These are phyloP conservation scores for Apiospora hydei DNA, from an alignment of 2,329 filamentous ascomycete species.

Conservation along the genomic window DNA sequence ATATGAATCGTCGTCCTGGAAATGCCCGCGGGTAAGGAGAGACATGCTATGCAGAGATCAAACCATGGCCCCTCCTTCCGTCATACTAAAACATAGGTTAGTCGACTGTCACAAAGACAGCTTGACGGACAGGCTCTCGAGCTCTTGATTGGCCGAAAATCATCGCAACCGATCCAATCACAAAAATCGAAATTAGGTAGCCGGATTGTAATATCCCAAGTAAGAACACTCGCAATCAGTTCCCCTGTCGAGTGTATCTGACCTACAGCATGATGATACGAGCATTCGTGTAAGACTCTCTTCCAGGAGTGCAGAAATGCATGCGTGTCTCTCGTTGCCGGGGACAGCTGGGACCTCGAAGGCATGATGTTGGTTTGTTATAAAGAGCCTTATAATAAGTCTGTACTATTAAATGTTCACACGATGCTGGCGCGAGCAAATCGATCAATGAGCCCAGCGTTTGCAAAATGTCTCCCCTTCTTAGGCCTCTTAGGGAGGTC, in stretches of 20 bases:
- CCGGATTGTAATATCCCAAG: slow-evolving; percentile 7
- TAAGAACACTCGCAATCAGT: neutral
- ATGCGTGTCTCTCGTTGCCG: neutral
- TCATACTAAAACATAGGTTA: slow-evolving; percentile 21
- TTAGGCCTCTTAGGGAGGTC: neutral
- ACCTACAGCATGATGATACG: slow-evolving; percentile 2
- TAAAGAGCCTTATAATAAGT: neutral
- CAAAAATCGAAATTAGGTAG: slow-evolving; percentile 31
- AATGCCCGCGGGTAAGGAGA: slow-evolving; percentile 40
- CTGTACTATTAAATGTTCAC: neutral
- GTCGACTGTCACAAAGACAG: slow-evolving; percentile 27
- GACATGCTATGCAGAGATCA: slow-evolving; percentile 42
- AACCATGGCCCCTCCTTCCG: slow-evolving; percentile 24
- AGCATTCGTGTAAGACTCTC: neutral
- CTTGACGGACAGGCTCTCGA: neutral
- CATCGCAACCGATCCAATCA: slow-evolving; percentile 33
- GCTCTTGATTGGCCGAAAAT: slow-evolving; percentile 27
- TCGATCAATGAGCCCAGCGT: neutral
- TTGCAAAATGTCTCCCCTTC: neutral
- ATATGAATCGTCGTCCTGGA: slow-evolving; percentile 28
- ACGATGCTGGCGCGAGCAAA: neutral
- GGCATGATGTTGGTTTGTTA: neutral
- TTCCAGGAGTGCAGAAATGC: neutral
- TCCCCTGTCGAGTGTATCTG: slow-evolving; percentile 1
- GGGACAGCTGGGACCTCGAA: neutral